These are phyloP conservation scores for Colletotrichum sp. DNA, from an alignment of 2,329 filamentous ascomycete genomes.

Conservation along the genomic window DNA sequence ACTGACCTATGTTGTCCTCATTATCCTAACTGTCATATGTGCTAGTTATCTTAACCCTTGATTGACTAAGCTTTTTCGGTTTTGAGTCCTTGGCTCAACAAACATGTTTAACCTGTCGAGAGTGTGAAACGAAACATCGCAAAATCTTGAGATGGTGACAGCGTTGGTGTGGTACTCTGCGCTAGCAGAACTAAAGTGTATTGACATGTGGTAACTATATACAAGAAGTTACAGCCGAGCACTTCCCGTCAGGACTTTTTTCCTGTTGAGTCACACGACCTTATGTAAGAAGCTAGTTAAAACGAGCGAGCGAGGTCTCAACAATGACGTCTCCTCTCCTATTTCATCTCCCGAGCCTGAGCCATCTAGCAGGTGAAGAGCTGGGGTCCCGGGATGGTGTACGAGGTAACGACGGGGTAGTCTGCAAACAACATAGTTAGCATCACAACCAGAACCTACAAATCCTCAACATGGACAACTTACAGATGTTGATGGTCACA, in stretches of 20 bases:
- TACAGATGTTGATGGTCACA: conserved; percentile 29
- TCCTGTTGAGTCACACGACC: neutral
- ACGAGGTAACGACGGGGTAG: conserved; percentile 27
- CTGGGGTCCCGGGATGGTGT: conserved; percentile 28
- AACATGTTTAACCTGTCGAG: too few relatives aligned
- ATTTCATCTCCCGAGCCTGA: neutral
- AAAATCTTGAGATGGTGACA: too few relatives aligned
- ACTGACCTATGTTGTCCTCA: too few relatives aligned
- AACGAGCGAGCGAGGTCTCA: neutral
- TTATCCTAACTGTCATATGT: too few relatives aligned
- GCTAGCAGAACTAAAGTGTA: too few relatives aligned
- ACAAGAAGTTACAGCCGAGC: neutral
- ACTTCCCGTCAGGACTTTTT: neutral
- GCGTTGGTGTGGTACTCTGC: too few relatives aligned
- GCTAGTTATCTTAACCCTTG: too few relatives aligned
- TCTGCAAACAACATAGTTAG: neutral
- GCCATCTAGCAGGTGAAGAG: conserved; percentile 26
- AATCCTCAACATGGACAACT: neutral
- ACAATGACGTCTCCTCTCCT: neutral
- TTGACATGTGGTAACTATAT: neutral
- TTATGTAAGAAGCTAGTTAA: neutral
- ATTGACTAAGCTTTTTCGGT: too few relatives aligned
- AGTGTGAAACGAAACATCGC: too few relatives aligned
- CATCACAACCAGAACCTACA: neutral
- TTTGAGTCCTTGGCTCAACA: too few relatives aligned